phyloP scores from a whole-genome alignment of 202 grass and related monocot species.

The Eragrostis tef region DNA sequence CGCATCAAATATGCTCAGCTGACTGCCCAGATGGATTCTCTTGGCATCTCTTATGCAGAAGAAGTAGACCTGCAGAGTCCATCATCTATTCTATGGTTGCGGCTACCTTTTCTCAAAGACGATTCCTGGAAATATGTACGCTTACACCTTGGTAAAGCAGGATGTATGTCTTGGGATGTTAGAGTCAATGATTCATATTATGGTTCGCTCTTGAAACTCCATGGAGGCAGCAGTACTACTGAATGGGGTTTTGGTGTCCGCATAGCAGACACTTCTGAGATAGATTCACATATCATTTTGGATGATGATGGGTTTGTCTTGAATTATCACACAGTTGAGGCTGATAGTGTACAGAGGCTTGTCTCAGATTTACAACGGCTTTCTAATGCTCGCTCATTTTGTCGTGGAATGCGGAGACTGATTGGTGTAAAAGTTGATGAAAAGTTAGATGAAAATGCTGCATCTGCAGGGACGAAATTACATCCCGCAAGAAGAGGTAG shows the following conservation, averaged over 20 bases:
- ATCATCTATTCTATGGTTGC: constrained; percentile 83
- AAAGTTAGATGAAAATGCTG: constrained; percentile 51
- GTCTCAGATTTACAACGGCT: constrained; percentile 82
- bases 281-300: constrained; percentile 87
- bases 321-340: constrained; percentile 78
- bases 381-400: constrained; percentile 78
- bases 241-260: constrained; percentile 74
- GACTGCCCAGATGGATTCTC: constrained; percentile 84
- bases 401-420: constrained; percentile 67
- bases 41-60: constrained; percentile 83
- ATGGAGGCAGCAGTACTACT: constrained; percentile 63
- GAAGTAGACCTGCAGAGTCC: constrained; percentile 62
- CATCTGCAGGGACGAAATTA: constrained; percentile 47
- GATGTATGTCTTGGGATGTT: constrained; percentile 86
- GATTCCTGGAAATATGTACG: constrained; percentile 79
- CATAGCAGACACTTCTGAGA: constrained; percentile 73
- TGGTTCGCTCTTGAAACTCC: constrained; percentile 71
- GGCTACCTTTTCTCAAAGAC: constrained; percentile 71
- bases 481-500: constrained; percentile 45
- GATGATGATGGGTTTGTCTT: constrained; percentile 75
- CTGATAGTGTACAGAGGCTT: constrained; percentile 74
- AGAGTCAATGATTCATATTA: constrained; percentile 83
- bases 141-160: constrained; percentile 75
- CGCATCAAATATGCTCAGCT: constrained; percentile 92
- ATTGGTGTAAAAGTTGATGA: constrained; percentile 70